Evolutionary conservation across 768 basidiomycete species (phyloP).

Genomic region (Lyophyllum decastes): DNA sequence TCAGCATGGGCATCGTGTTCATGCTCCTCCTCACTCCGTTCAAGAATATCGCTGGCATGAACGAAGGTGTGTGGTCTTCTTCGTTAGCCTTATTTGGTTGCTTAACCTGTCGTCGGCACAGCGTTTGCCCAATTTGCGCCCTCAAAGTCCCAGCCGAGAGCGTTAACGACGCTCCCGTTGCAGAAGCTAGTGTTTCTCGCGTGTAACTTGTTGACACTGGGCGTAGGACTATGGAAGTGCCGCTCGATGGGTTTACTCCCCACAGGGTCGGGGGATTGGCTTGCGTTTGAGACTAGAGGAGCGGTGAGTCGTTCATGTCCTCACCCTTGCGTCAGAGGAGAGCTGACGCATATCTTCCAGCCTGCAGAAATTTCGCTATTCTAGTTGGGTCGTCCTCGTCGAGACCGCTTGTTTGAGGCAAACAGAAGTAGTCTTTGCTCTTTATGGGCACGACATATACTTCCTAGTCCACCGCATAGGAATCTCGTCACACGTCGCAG

Average conservation of each 20-base stretch:
- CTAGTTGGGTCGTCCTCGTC: background rate
- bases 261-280: slow-evolving; percentile 90
- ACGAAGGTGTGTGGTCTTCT: slow-evolving; percentile 59
- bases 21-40: slow-evolving; percentile 89
- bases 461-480: too few species aligned
- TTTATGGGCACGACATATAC: too few species aligned
- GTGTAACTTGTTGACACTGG: slow-evolving; percentile 78
- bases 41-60: slow-evolving; percentile 79
- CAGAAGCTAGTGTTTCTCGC: slow-evolving; percentile 73
- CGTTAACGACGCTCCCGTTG: slow-evolving; percentile 57
- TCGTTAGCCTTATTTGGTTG: background rate
- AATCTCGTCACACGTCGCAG: too few species aligned
- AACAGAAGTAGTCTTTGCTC: too few species aligned
- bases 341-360: background rate
- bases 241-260: slow-evolving; percentile 90
- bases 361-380: slow-evolving; percentile 5
- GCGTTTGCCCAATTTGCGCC: slow-evolving; percentile 79
- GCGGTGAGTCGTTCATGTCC: slow-evolving; percentile 52
- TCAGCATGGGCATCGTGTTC: slow-evolving; percentile 95
- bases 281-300: slow-evolving; percentile 87
- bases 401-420: too few species aligned
- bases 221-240: slow-evolving; percentile 91
- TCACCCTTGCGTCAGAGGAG: too few species aligned
- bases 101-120: slow-evolving; percentile 26
- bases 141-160: slow-evolving; percentile 51